Evolutionary conservation across 164 flowering plant species (phyloP), one percentile per base, ranked within the genome.

Genomic region (Vitis amurensis): DNA sequence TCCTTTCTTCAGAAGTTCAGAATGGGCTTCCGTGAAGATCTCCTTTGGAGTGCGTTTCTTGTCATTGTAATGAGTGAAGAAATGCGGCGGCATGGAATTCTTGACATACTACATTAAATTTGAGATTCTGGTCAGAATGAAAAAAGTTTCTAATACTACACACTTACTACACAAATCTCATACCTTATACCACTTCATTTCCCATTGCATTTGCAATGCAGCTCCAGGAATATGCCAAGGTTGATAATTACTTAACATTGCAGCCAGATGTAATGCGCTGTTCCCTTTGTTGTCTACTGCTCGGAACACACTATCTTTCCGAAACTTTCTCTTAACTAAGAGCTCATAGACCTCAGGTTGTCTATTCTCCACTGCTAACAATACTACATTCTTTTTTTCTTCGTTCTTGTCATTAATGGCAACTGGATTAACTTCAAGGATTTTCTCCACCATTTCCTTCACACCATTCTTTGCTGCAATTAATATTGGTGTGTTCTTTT

Each of bases 191-290:
- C 44, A 31, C 6, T 31, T 31, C 6, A 31, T 31, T 31, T 31
- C 44, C 44, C 44, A 31, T 6, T 31, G 44, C 44, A 31, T 31
- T 31, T 31, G 44, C 44, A 31, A 31, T 31, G 44, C 44, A 13
- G 68, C 68, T 4, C 69, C 77, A 3, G 77, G 73, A 37, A 64
- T 68, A 7, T 15, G 63, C 77, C 77, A 74, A 13, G 72, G 59
- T 48, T 30, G 23, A 8, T 27, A 7, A 9, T 49, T 29, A 16
- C 52, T n/a, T 11, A 58, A 29, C 55, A 9, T 64, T 5, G 69
- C 77, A 3, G 77, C 72, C 1, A 63, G 52, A 23, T 68, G 77
- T 0, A 68, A 11, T 23, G 58, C 60, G 15, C 69, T 69, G n/a
- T 74, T 74, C 16, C 77, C 72, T 4, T 68, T 16, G 9, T 19